Percentiles rank a stretch among this genome's conserved stretches.
Evolutionary conservation across 176 grass and related monocot species (phyloP).

Genomic region (Juncus inflexus): DNA sequence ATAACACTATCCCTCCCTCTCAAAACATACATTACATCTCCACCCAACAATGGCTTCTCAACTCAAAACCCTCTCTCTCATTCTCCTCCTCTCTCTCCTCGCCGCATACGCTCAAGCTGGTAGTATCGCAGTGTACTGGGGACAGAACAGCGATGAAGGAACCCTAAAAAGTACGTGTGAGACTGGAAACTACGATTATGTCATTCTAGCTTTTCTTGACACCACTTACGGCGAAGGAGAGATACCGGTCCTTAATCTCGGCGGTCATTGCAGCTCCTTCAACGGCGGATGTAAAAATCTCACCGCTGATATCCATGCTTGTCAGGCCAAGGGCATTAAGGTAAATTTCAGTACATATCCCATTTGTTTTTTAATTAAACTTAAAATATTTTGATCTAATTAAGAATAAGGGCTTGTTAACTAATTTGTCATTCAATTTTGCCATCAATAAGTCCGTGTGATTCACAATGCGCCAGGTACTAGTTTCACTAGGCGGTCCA

Average conservation of each 20-base stretch:
- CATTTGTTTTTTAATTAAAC: too few relatives aligned
- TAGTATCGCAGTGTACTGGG: constrained; percentile 70
- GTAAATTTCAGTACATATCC: constrained; percentile 49
- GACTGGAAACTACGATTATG: constrained; percentile 49
- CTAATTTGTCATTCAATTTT: too few relatives aligned
- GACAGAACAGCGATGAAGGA: constrained; percentile 61
- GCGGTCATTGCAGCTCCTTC: constrained; percentile 67
- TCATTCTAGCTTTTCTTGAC: constrained; percentile 60
- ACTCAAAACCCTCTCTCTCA: not conserved
- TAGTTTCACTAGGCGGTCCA: constrained; percentile 51
- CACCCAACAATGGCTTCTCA: not conserved
- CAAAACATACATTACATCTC: not conserved
- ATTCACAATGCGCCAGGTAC: constrained; percentile 34
- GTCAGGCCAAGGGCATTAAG: constrained; percentile 64
- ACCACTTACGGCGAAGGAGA: constrained; percentile 59
- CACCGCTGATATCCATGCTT: constrained; percentile 39
- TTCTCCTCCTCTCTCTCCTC: constrained; percentile 3
- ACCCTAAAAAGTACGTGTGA: constrained; percentile 38
- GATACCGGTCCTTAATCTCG: constrained; percentile 63
- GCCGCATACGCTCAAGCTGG: constrained; percentile 25
- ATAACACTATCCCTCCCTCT: not conserved
- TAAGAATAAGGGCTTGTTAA: too few relatives aligned
- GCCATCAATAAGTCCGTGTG: not conserved
- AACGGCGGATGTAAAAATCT: constrained; percentile 48
- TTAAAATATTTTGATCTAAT: not conserved